Conservation (phyloP, 2,329 filamentous ascomycete species). For the Alternaria ethzedia region DNA sequence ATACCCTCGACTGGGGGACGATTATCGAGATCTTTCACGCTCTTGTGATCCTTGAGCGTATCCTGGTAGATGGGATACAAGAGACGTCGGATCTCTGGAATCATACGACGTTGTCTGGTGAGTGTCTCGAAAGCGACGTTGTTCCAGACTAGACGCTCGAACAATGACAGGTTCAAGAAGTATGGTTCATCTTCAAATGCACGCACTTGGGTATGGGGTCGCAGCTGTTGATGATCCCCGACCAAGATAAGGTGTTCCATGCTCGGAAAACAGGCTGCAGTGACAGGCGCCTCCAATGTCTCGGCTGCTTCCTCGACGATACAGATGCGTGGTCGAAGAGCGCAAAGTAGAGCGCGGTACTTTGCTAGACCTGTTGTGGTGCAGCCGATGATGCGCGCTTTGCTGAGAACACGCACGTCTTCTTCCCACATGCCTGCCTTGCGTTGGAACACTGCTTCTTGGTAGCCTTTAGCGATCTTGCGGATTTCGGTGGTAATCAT, state of each 20-base stretch:
- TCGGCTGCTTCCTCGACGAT: conserved; percentile 84
- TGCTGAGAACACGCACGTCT: conserved; percentile 54
- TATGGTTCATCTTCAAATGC: conserved; percentile 67
- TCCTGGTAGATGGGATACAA: conserved; percentile 67
- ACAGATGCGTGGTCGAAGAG: conserved; percentile 69
- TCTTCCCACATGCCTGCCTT: conserved; percentile 66
- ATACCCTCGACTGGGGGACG: conserved; percentile 66
- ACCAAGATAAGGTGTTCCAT: conserved; percentile 72
- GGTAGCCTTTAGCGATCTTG: conserved; percentile 58
- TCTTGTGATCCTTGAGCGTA: conserved; percentile 62
- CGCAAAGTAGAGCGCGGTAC: conserved; percentile 73
- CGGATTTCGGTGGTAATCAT: conserved; percentile 57
- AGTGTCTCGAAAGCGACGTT: conserved; percentile 69
- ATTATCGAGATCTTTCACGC: conserved; percentile 54
- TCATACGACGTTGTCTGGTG: conserved; percentile 74
- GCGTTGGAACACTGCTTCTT: conserved; percentile 57
- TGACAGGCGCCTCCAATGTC: conserved; percentile 69
- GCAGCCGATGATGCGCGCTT: conserved; percentile 65
- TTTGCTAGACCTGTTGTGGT: conserved; percentile 85
- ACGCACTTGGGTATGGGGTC: conserved; percentile 69
- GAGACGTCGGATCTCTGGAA: conserved; percentile 68
- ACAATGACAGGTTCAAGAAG: conserved; percentile 75
- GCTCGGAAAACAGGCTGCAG: conserved; percentile 65
- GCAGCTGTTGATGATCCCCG: conserved; percentile 81
- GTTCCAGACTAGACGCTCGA: conserved; percentile 76